phyloP scores from a whole-genome alignment of 805 yeast species.

The Candida arabinofermentans region DNA sequence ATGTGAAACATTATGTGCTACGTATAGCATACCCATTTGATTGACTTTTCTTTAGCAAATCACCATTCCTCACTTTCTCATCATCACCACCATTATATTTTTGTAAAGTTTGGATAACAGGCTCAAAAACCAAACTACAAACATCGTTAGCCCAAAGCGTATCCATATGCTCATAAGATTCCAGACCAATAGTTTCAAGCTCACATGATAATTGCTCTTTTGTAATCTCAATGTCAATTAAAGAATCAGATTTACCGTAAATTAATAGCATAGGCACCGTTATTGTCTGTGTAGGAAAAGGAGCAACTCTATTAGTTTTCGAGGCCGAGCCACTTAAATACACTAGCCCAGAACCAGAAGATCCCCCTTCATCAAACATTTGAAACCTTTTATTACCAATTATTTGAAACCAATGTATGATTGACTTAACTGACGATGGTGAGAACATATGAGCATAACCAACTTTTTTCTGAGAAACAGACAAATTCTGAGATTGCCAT shows the following conservation, averaged over 20 bases:
- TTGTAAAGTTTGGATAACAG: conserved; percentile 8
- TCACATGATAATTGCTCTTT: conserved; percentile 56
- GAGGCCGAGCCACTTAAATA: conserved; percentile 22
- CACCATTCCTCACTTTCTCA: no score
- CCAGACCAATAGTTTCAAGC: conserved; percentile 42
- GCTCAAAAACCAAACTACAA: conserved; percentile 36
- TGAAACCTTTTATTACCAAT: conserved; percentile 45
- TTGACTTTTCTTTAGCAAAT: no score
- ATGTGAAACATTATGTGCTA: no score
- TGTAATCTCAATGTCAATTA: conserved; percentile 84
- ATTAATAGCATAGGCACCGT: conserved; percentile 74
- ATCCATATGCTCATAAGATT: conserved; percentile 84
- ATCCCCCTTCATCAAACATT: conserved; percentile 46
- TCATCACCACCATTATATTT: neutral
- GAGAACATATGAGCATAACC: conserved; percentile 52
- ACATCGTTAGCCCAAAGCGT: conserved; percentile 83
- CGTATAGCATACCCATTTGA: no score
- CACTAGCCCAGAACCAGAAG: conserved; percentile 29
- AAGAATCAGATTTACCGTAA: conserved; percentile 76
- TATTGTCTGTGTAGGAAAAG: conserved; percentile 62
- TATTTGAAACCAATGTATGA: conserved; percentile 46
- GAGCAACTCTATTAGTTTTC: conserved; percentile 44
- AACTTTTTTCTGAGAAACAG: conserved; percentile 39
- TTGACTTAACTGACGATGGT: conserved; percentile 53
- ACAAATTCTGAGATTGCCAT: conserved; percentile 44